phyloP scores from a whole-genome alignment of 805 yeast species.

The Hanseniaspora lindneri region DNA sequence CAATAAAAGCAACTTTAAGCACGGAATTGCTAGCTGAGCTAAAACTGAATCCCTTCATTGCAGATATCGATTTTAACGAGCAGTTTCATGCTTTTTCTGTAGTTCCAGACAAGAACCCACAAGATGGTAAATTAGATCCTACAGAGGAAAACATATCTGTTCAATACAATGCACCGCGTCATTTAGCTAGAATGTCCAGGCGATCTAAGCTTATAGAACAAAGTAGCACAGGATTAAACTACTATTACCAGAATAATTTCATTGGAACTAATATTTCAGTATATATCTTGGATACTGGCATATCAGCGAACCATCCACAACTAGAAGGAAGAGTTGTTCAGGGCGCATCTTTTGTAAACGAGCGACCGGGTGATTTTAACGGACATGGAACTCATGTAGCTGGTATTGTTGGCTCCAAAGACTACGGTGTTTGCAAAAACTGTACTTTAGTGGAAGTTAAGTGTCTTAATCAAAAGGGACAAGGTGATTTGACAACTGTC shows the following conservation, averaged over 20 bases:
- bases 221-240: constrained; percentile 28
- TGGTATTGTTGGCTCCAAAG: constrained; percentile 67
- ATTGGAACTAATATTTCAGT: constrained; percentile 55
- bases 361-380: constrained; percentile 53
- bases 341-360: constrained; percentile 54
- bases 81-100: constrained; percentile 44
- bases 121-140: neutral
- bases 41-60: constrained; percentile 48
- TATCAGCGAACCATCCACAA: constrained; percentile 48
- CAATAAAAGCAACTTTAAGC: constrained; percentile 53
- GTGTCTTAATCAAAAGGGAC: constrained; percentile 55
- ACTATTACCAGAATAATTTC: constrained; percentile 36
- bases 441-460: constrained; percentile 59
- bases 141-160: constrained; percentile 16
- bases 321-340: constrained; percentile 47
- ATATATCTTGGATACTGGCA: constrained; percentile 79
- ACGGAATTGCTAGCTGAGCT: constrained; percentile 37
- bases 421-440: constrained; percentile 73
- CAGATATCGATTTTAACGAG: constrained; percentile 58
- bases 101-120: constrained; percentile 5
- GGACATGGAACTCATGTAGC: constrained; percentile 96
- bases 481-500: constrained; percentile 57
- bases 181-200: constrained; percentile 53
- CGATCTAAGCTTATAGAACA: constrained; percentile 29
- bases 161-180: constrained; percentile 49